Conservation (phyloP, 2,329 filamentous ascomycete species). For the Phaeoacremonium minimum region DNA sequence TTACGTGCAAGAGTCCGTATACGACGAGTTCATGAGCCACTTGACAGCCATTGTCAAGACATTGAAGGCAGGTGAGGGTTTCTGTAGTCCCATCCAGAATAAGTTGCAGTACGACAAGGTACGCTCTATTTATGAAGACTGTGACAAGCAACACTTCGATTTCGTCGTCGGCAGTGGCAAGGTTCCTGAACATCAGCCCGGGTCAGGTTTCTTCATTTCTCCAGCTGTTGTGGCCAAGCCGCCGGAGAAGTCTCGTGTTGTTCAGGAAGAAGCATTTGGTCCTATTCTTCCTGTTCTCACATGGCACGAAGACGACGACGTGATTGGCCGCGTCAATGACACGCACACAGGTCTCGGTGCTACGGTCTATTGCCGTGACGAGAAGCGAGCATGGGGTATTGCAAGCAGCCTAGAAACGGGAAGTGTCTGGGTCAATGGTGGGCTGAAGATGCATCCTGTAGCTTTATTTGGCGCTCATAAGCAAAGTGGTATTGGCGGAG, state of each 20-base stretch:
- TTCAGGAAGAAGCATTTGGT: constrained; percentile 47
- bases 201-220: constrained; percentile 46
- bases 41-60: constrained; percentile 38
- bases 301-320: constrained; percentile 38
- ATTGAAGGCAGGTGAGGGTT: constrained; percentile 35
- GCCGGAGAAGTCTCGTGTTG: constrained; percentile 48
- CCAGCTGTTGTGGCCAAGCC: constrained; percentile 59
- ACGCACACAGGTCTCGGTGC: constrained; percentile 45
- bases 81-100: constrained; percentile 50
- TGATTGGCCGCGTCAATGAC: constrained; percentile 40
- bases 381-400: constrained; percentile 38
- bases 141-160: constrained; percentile 41
- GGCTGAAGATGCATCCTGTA: constrained; percentile 26
- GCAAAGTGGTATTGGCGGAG: constrained; percentile 38
- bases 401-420: constrained; percentile 44
- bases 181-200: constrained; percentile 18
- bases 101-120: constrained; percentile 53
- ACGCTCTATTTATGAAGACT: constrained; percentile 43
- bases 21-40: constrained; percentile 37
- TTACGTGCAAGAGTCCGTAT: constrained; percentile 48
- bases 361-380: constrained; percentile 45
- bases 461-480: constrained; percentile 46
- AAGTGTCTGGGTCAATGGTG: constrained; percentile 48
- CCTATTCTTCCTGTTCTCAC: constrained; percentile 37
- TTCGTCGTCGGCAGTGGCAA: constrained; percentile 36